Conservation (phyloP, 2,329 filamentous ascomycete species). For the Talaromyces atroroseus region DNA sequence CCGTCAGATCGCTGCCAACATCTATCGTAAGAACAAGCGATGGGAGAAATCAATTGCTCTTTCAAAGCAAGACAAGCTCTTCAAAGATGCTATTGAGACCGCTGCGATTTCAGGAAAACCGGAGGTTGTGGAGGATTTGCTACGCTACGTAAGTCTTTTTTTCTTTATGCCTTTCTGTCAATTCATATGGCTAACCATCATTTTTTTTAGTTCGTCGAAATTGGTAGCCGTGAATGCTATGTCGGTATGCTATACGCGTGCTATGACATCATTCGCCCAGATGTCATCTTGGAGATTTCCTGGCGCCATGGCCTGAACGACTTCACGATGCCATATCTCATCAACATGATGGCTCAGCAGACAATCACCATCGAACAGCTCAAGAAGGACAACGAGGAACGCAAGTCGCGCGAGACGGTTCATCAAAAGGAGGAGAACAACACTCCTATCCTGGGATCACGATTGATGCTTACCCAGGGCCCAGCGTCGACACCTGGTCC, state of each 20-base stretch:
- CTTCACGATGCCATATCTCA: slow-evolving; percentile 99
- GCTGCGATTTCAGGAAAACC: slow-evolving; percentile 84
- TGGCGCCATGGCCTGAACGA: slow-evolving; percentile 93
- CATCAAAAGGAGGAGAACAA: slow-evolving; percentile 89
- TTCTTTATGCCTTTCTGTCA: slow-evolving; percentile 5
- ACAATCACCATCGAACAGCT: slow-evolving; percentile 75
- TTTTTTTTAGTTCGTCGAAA: slow-evolving; percentile 79
- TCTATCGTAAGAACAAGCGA: slow-evolving; percentile 99
- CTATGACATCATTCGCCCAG: slow-evolving; percentile 91
- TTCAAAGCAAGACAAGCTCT: slow-evolving; percentile 98
- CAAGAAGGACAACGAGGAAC: slow-evolving; percentile 94
- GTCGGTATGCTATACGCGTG: slow-evolving; percentile 99
- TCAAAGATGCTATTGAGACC: slow-evolving; percentile 99
- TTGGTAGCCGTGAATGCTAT: slow-evolving; percentile 97
- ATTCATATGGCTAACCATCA: slow-evolving; percentile 28
- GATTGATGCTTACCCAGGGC: slow-evolving; percentile 94
- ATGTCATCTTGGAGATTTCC: slow-evolving; percentile 89
- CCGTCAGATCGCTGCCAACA: slow-evolving; percentile 94
- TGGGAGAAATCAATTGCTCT: slow-evolving; percentile 99
- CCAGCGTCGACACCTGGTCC: slow-evolving; percentile 55
- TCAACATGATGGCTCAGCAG: slow-evolving; percentile 93
- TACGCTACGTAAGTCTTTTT: slow-evolving; percentile 79
- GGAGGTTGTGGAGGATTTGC: slow-evolving; percentile 89
- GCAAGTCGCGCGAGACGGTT: slow-evolving; percentile 64
- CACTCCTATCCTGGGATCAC: slow-evolving; percentile 84